Evolutionary conservation across 177 flowering plant species (phyloP), one percentile per base, ranked within the genome.

Genomic region (Vitis hybrid): DNA sequence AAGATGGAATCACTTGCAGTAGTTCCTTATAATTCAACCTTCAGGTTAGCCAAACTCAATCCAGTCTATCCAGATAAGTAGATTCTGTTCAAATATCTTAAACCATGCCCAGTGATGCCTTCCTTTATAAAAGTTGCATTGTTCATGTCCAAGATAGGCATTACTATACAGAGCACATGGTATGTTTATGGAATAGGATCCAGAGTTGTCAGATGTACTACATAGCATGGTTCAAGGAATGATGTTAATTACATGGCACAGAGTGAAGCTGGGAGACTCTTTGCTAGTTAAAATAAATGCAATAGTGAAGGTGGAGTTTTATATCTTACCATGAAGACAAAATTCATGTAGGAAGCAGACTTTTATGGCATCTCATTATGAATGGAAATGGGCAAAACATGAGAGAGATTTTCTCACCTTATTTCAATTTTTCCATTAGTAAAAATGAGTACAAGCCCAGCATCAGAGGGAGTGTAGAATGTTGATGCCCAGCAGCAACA

Each of bases 401-500:
- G 14, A 59, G 15, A 20, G 51, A 54, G n/a, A 31, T 44, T 2
- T 22, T 53, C 70, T 51, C 59, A 92, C 98, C 98, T 89, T 81
- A 92, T 84, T 78, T 95, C 94, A 64, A 90, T 76, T 76, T 83
- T 92, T 72, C 98, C 98, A 77, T 69, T 78, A 11, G 87, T 62
- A 33, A 87, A 88, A 38, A 92, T 73, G 22, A 92, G 95, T 73
- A 85, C 70, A 44, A 95, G 90, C 69, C 94, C 94, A 75, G 75
- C 59, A 71, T 74, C 81, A 47, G 83, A 67, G 59, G 82, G 77
- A 55, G 75, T 75, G 64, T 60, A 77, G 61, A 94, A 84, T 56
- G 90, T 85, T 71, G 97, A 88, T 62, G 97, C 98, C 90, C 88
- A 95, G 75, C 83, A 87, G 77, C 95, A 92, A 62, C 83, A 69